phyloP scores from a whole-genome alignment of 176 grass and related monocot species.

The Musa itinerans region DNA sequence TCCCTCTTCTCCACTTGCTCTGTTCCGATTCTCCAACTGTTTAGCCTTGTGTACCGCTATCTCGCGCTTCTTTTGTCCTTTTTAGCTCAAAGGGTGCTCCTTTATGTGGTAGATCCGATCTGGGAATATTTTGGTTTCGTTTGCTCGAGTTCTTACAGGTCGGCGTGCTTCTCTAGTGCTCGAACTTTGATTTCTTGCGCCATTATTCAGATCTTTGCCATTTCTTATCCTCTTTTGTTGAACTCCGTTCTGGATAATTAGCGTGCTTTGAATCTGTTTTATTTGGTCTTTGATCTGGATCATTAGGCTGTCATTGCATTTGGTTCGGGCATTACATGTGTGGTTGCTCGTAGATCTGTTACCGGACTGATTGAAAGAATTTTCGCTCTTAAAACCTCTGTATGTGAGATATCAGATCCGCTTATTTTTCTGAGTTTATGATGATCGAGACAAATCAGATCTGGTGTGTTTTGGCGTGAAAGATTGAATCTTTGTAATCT shows the following conservation, averaged over 20 bases:
- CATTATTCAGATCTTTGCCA: background rate
- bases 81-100: background rate
- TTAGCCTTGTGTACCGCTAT: background rate
- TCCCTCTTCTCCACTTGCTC: background rate
- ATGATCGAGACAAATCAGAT: background rate
- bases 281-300: background rate
- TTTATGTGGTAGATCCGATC: background rate
- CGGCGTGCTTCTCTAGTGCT: background rate
- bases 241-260: background rate
- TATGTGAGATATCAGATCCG: background rate
- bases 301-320: background rate
- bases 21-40: no score
- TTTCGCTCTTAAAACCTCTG: background rate
- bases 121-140: background rate
- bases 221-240: background rate
- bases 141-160: background rate
- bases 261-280: background rate
- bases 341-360: background rate
- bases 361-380: background rate
- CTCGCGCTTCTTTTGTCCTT: background rate
- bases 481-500: background rate
- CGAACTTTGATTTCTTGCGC: background rate
- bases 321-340: background rate
- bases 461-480: background rate
- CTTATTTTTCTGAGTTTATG: background rate